These are phyloP conservation scores for Mucor racemosus DNA, from an alignment of 371 early-diverging fungal species.

Conservation along the genomic window DNA sequence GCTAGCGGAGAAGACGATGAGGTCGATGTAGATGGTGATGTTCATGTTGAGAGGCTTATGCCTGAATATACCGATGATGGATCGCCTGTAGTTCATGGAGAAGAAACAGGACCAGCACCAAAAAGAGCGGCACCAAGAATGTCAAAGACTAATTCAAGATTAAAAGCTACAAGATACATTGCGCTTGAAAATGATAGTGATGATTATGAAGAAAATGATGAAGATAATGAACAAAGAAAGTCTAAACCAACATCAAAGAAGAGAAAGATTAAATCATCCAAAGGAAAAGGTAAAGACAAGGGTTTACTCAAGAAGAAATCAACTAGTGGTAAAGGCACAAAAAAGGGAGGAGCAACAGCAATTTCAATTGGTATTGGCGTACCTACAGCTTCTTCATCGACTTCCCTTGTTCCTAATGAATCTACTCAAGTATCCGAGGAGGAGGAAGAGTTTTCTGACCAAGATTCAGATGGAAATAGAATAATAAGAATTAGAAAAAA, in stretches of 20 bases:
- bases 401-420: background rate
- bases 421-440: background rate
- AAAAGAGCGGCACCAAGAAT: background rate
- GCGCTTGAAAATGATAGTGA: background rate
- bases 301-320: background rate
- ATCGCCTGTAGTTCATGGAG: background rate
- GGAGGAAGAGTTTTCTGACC: slow-evolving; percentile 3
- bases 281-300: background rate
- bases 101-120: background rate
- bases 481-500: slow-evolving; percentile 4
- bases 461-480: background rate
- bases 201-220: background rate
- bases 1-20: background rate
- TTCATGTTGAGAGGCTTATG: background rate
- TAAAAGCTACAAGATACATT: background rate
- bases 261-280: background rate
- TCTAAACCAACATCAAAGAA: background rate
- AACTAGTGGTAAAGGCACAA: background rate
- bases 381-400: slow-evolving; percentile 6
- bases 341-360: background rate
- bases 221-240: background rate
- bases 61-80: background rate
- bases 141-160: background rate
- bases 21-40: background rate
- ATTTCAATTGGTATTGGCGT: slow-evolving; percentile 15